Base-by-base conservation (phyloP, 306 rosid species). In the Malus orientalis region DNA sequence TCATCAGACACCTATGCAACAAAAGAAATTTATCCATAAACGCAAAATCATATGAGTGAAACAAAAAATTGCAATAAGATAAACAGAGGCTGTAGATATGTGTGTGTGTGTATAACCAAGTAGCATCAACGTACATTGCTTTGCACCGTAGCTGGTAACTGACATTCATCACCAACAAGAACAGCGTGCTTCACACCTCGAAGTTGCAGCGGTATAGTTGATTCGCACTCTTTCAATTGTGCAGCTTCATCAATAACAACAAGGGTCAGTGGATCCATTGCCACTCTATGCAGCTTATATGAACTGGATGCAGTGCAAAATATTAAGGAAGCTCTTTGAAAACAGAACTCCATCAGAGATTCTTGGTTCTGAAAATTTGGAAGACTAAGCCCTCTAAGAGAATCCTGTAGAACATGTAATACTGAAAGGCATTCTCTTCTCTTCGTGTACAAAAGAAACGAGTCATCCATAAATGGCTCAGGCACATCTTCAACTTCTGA, bases 211-310 rank as follows among this genome's bases (percentile, higher is more conserved):
- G 96, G 90, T 69, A 90, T 93, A 30, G 78, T 20, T 40, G 96
- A 93, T 73, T 93, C 97, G 11, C 96, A 90, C 82, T 90, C 97
- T 72, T 79, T 90, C 62, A 93, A 38, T 29, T 90, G 96, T 29
- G 96, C 94, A 51, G 96, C 97, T 87, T 93, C 97, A 63, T 92
- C 97, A 75, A 92, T 86, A 27, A 90, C 89, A 67, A 92, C 79
- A 77, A 88, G 19, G 8, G 74, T 51, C 16, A 87, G 76, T 8
- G 96, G 91, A 22, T 74, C 15, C 78, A 87, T 88, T 40, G 1
- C 19, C 74, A 85, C 79, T 12, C 80, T 76, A 66, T 86, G 88
- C 25, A 92, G 78, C 82, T 80, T 80, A 79, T 32, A 87, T 14
- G 97, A 90, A 70, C 87, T 90, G 29, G 96, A 92, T 6, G 89